A percentile compares a stretch with the other conserved stretches of the same genome.
Conservation (phyloP, 345 rosid genomes). For the Physaria fendleri region DNA sequence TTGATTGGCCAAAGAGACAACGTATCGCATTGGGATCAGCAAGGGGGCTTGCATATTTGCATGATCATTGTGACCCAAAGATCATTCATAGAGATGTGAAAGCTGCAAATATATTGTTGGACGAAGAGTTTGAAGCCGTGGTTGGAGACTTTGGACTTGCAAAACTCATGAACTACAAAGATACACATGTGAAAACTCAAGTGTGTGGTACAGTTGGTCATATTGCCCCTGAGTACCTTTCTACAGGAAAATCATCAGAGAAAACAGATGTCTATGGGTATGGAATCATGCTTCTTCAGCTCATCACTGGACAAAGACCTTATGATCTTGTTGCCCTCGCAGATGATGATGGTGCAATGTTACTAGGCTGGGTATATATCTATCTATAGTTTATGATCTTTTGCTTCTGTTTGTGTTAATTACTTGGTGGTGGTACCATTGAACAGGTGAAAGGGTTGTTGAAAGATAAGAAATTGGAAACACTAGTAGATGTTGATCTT, state of each 20-base stretch:
- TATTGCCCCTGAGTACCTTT: slow-evolving; percentile 95
- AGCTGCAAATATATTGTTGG: slow-evolving; percentile 93
- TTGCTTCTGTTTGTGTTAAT: neutral
- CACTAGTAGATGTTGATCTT: slow-evolving; percentile 69
- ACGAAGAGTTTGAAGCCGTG: slow-evolving; percentile 87
- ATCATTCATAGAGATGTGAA: slow-evolving; percentile 98
- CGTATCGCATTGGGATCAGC: slow-evolving; percentile 92
- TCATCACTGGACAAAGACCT: slow-evolving; percentile 92
- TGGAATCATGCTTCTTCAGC: slow-evolving; percentile 88
- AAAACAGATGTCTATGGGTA: slow-evolving; percentile 97
- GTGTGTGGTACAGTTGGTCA: slow-evolving; percentile 98
- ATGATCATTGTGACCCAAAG: slow-evolving; percentile 97
- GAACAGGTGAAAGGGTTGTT: slow-evolving; percentile 91
- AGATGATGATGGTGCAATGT: slow-evolving; percentile 92
- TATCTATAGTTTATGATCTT: neutral
- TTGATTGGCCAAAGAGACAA: slow-evolving; percentile 95
- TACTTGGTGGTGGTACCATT: neutral
- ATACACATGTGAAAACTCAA: slow-evolving; percentile 94
- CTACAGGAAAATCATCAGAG: slow-evolving; percentile 96
- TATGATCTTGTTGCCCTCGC: slow-evolving; percentile 89
- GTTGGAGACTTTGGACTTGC: slow-evolving; percentile 98
- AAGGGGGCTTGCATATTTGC: slow-evolving; percentile 84
- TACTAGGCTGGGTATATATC: slow-evolving; percentile 84
- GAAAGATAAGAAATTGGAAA: slow-evolving; percentile 71
- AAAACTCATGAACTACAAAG: slow-evolving; percentile 90